Evolutionary conservation across 257 asterid species (phyloP).

Genomic region (Plectranthus barbatus): DNA sequence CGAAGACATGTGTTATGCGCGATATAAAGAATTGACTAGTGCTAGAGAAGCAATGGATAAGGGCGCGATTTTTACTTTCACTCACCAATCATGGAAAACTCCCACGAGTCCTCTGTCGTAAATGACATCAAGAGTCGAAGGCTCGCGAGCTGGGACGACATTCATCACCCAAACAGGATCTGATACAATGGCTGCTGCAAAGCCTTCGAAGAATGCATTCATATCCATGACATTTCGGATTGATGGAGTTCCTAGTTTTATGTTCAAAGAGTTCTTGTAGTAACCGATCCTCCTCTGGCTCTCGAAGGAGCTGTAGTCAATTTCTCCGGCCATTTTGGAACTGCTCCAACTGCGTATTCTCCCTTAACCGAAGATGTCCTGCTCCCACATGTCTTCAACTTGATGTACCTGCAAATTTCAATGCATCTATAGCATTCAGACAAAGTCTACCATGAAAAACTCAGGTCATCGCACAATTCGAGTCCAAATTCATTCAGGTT

Average conservation of each 20-base stretch:
- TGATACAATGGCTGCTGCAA: conserved; percentile 68
- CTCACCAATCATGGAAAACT: conserved; percentile 90
- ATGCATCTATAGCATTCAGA: too few species aligned
- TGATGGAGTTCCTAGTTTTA: conserved; percentile 74
- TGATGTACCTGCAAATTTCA: conserved; percentile 59
- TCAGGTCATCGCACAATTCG: conserved; percentile 63
- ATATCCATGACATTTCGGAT: conserved; percentile 94
- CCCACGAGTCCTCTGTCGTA: conserved; percentile 94
- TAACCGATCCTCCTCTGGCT: conserved; percentile 66
- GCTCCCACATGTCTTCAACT: conserved; percentile 80
- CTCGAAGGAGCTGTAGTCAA: conserved; percentile 65
- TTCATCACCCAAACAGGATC: conserved; percentile 99
- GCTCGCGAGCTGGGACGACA: conserved; percentile 68
- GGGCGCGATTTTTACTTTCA: conserved; percentile 1
- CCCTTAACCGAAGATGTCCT: conserved; percentile 54
- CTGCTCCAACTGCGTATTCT: conserved; percentile 59
- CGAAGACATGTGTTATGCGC: conserved; percentile 2
- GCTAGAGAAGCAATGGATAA: neutral
- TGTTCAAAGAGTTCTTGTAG: conserved; percentile 64
- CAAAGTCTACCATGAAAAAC: conserved; percentile 53
- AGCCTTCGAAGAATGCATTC: conserved; percentile 95
- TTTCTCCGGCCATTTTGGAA: conserved; percentile 87
- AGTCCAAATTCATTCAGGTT: conserved; percentile 76
- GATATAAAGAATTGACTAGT: too few species aligned
- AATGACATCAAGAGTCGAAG: conserved; percentile 76